These are phyloP conservation scores for Ramalina peruviana DNA, from an alignment of 495 filamentous ascomycete species.

Conservation along the genomic window DNA sequence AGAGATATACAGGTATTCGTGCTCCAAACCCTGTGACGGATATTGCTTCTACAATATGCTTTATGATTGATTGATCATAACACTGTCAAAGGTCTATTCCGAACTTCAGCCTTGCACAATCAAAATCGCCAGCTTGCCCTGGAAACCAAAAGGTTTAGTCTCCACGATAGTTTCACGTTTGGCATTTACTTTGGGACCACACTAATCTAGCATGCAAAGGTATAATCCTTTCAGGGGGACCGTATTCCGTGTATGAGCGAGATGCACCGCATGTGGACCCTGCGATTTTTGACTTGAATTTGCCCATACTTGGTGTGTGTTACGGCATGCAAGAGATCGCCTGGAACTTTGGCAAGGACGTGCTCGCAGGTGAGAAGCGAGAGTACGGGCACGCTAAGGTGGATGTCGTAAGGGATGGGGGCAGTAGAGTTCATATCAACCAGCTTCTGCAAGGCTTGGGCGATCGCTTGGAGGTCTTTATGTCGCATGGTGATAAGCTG, in stretches of 20 bases:
- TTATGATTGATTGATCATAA: too few species aligned
- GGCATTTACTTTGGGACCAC: slow-evolving; percentile 18
- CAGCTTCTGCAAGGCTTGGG: slow-evolving; percentile 57
- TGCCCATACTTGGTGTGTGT: slow-evolving; percentile 67
- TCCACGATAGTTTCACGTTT: slow-evolving; percentile 22
- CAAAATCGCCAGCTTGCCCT: slow-evolving; percentile 64
- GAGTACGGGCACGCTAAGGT: slow-evolving; percentile 61
- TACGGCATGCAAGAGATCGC: slow-evolving; percentile 79
- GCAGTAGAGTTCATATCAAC: slow-evolving; percentile 44
- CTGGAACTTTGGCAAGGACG: slow-evolving; percentile 56
- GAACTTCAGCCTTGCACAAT: slow-evolving; percentile 91
- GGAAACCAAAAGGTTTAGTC: slow-evolving; percentile 62
- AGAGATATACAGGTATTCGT: slow-evolving; percentile 68
- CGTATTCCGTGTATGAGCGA: slow-evolving; percentile 59
- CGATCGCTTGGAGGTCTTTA: slow-evolving; percentile 57
- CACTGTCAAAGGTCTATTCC: slow-evolving; percentile 59
- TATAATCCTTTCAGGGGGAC: slow-evolving; percentile 64
- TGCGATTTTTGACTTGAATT: slow-evolving; percentile 60
- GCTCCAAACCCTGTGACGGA: too few species aligned
- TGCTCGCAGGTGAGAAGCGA: slow-evolving; percentile 53
- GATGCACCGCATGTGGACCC: slow-evolving; percentile 67
- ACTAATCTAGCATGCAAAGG: slow-evolving; percentile 48
- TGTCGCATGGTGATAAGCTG: slow-evolving; percentile 79
- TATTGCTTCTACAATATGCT: too few species aligned
- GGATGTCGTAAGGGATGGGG: slow-evolving; percentile 34